A percentile compares a stretch with the other conserved stretches of the same genome.
Conservation (phyloP, 2,329 filamentous ascomycete species). For the Penicillium sp. region DNA sequence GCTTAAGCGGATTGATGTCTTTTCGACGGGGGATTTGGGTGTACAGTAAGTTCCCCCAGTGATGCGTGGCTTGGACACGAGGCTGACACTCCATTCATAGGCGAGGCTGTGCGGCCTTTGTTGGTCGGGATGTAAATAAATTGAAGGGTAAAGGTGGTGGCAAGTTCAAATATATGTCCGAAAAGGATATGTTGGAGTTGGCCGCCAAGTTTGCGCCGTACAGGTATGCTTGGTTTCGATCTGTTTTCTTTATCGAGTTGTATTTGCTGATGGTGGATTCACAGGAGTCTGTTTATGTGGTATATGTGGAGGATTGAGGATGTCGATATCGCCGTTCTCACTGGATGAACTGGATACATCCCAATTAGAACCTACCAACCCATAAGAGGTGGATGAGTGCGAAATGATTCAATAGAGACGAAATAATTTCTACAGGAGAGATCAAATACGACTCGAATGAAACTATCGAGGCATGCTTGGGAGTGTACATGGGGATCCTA, state of each 20-base stretch:
- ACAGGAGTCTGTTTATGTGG: slow-evolving; percentile 91
- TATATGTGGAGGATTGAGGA: slow-evolving; percentile 92
- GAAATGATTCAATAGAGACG: background rate
- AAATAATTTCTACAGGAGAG: background rate
- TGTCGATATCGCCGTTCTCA: slow-evolving; percentile 67
- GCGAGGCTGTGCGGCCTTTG: slow-evolving; percentile 86
- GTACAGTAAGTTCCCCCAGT: slow-evolving; percentile 66
- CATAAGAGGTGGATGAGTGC: background rate
- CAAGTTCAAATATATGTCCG: slow-evolving; percentile 98
- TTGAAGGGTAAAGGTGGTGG: slow-evolving; percentile 76
- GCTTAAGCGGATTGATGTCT: slow-evolving; percentile 93
- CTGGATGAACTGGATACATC: slow-evolving; percentile 17
- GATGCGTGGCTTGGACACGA: background rate
- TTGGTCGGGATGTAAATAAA: slow-evolving; percentile 80
- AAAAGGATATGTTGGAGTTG: slow-evolving; percentile 86
- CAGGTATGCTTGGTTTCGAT: slow-evolving; percentile 52
- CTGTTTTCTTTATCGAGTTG: background rate
- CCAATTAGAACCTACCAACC: background rate
- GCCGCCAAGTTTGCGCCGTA: slow-evolving; percentile 83
- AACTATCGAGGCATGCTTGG: background rate
- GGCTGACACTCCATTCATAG: slow-evolving; percentile 38
- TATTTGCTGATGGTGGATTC: background rate
- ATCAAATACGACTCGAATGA: background rate
- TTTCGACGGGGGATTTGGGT: slow-evolving; percentile 87
- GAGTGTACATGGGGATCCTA: background rate